Conservation (phyloP, 2,329 filamentous ascomycete genomes). For the Xylariaceae sp. region DNA sequence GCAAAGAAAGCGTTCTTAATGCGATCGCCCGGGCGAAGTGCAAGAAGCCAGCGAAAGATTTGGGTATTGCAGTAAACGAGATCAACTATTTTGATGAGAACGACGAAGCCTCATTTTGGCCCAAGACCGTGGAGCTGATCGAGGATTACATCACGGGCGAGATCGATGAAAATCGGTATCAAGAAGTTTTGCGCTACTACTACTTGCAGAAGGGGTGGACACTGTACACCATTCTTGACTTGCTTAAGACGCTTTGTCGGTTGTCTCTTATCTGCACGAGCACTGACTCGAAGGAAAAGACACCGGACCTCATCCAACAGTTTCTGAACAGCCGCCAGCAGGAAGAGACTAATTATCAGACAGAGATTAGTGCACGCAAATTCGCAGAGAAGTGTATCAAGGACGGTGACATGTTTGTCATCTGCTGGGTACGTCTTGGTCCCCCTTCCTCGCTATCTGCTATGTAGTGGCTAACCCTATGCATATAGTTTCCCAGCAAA, state of each 20-base stretch:
- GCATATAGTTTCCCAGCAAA: constrained; percentile 59
- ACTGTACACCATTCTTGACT: constrained; percentile 87
- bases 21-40: constrained; percentile 72
- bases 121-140: constrained; percentile 78
- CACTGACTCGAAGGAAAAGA: constrained; percentile 88
- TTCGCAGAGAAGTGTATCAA: constrained; percentile 91
- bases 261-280: constrained; percentile 81
- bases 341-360: constrained; percentile 84
- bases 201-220: constrained; percentile 91
- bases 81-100: constrained; percentile 74
- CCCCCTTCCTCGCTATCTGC: neutral
- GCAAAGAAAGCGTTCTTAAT: constrained; percentile 68
- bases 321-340: constrained; percentile 80
- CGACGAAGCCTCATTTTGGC: constrained; percentile 70
- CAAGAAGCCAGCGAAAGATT: constrained; percentile 76
- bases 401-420: constrained; percentile 86
- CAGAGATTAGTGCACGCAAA: constrained; percentile 86
- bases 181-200: constrained; percentile 87
- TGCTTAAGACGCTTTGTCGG: constrained; percentile 77
- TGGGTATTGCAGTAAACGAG: constrained; percentile 78
- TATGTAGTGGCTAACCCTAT: constrained; percentile 31
- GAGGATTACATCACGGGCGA: constrained; percentile 83
- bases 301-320: constrained; percentile 81
- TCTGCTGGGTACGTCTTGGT: constrained; percentile 74
- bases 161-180: constrained; percentile 77